Evolutionary conservation across 495 filamentous ascomycete genomes (phyloP).

Genomic region (Hyaloscypha bicolor): DNA sequence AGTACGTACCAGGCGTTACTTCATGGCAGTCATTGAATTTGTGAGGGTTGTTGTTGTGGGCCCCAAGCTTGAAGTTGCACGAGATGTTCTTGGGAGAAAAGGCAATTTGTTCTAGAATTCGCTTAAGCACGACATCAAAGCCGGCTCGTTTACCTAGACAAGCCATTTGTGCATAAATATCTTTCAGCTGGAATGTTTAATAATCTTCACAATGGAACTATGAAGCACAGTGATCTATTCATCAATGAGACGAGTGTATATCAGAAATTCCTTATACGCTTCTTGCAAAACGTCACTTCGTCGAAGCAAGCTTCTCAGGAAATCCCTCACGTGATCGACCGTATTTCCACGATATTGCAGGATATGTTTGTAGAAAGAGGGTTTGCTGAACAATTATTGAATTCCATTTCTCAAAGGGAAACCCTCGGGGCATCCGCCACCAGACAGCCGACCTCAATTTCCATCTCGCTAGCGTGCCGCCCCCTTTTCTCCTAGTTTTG

Average conservation of each 20-base stretch:
- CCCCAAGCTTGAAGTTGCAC: not conserved
- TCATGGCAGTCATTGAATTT: not conserved
- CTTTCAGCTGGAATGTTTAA: not conserved
- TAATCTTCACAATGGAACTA: not conserved
- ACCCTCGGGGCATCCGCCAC: not conserved
- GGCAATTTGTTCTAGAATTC: not conserved
- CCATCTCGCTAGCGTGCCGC: not conserved
- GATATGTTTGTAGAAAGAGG: too few relatives aligned
- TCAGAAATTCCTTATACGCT: too few relatives aligned
- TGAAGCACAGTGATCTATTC: not conserved
- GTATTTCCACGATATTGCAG: too few relatives aligned
- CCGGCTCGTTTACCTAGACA: not conserved
- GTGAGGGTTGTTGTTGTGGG: not conserved
- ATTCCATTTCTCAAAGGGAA: too few relatives aligned
- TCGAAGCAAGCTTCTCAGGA: too few relatives aligned
- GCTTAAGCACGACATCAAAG: not conserved
- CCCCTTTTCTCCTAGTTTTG: not conserved
- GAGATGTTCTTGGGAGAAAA: not conserved
- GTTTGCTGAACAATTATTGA: too few relatives aligned
- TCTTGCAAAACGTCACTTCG: too few relatives aligned
- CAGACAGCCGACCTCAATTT: not conserved
- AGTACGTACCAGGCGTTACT: constrained; percentile 15
- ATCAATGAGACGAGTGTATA: too few relatives aligned
- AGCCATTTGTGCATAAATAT: not conserved
- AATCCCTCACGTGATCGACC: too few relatives aligned